phyloP scores from a whole-genome alignment of 495 filamentous ascomycete species.

The Antarctomyces pellizariae region DNA sequence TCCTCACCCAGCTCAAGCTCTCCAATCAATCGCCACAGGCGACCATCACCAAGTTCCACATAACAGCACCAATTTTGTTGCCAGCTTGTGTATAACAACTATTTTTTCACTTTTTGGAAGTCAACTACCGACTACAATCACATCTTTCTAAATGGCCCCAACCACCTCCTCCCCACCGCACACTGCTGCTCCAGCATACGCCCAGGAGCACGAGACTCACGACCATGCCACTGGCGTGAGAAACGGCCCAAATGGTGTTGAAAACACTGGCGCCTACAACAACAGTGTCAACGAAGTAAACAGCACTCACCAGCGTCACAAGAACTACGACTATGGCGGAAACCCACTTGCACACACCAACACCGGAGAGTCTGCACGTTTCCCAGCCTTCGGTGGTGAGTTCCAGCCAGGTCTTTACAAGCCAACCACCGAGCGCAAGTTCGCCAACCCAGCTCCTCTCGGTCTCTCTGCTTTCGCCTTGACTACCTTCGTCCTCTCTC shows the following conservation, averaged over 20 bases:
- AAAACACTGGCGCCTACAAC: too few species aligned
- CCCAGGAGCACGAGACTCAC: constrained; percentile 1
- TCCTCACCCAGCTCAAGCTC: too few species aligned
- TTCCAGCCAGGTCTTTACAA: constrained; percentile 89
- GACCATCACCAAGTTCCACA: too few species aligned
- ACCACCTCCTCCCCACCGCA: not conserved
- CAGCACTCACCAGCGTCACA: constrained; percentile 8
- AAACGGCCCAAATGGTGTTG: too few species aligned
- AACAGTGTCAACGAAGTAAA: constrained; percentile 11
- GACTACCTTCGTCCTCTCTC: constrained; percentile 81
- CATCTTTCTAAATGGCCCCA: not conserved
- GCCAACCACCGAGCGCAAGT: constrained; percentile 50
- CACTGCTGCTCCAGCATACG: too few species aligned
- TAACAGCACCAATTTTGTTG: too few species aligned
- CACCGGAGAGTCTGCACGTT: constrained; percentile 31
- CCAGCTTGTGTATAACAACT: too few species aligned
- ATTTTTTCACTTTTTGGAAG: too few species aligned
- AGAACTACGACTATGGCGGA: constrained; percentile 28
- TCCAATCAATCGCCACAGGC: too few species aligned
- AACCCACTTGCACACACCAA: constrained; percentile 54
- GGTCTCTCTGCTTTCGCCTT: constrained; percentile 79
- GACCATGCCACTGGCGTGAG: constrained; percentile 2
- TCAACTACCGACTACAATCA: not conserved
- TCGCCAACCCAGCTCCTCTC: constrained; percentile 72
- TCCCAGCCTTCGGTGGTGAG: constrained; percentile 79